A percentile compares a stretch with the other conserved stretches of the same genome.
Conservation (phyloP, 2,329 filamentous ascomycete species). For the Juglanconis oblonga region DNA sequence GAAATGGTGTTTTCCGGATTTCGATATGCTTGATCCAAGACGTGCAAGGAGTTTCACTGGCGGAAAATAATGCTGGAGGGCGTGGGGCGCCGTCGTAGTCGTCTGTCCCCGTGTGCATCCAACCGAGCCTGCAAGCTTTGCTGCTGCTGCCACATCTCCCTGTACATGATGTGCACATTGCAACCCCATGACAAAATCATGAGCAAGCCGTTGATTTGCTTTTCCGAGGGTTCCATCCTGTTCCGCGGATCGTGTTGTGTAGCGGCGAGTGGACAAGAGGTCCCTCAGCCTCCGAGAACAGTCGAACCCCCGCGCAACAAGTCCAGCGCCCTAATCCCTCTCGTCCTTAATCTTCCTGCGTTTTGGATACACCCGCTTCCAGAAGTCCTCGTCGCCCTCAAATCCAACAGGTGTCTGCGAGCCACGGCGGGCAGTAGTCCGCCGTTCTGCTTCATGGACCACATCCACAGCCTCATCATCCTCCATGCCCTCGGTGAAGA, state of each 20-base stretch:
- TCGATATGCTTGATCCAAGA: not conserved
- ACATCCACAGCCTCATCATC: constrained; percentile 16
- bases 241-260: not conserved
- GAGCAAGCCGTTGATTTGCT: not conserved
- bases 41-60: not conserved
- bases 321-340: not conserved
- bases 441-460: not conserved
- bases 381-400: constrained; percentile 18
- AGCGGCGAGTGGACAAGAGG: not conserved
- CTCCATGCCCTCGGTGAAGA: constrained; percentile 61
- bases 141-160: not conserved
- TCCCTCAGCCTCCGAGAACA: not conserved
- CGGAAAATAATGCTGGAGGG: not conserved
- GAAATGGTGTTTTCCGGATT: not conserved
- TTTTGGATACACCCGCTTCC: constrained; percentile 27
- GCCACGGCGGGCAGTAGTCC: not conserved
- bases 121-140: not conserved
- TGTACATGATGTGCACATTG: not conserved
- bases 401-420: constrained; percentile 12
- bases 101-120: not conserved
- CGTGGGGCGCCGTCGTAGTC: not conserved
- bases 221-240: not conserved
- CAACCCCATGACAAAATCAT: not conserved
- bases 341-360: constrained; percentile 28
- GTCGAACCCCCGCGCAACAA: not conserved